Percentiles rank a stretch among this genome's conserved stretches.
Evolutionary conservation across 148 eudicot genomes (phyloP).

Genomic region (Vaccinium corymbosum): DNA sequence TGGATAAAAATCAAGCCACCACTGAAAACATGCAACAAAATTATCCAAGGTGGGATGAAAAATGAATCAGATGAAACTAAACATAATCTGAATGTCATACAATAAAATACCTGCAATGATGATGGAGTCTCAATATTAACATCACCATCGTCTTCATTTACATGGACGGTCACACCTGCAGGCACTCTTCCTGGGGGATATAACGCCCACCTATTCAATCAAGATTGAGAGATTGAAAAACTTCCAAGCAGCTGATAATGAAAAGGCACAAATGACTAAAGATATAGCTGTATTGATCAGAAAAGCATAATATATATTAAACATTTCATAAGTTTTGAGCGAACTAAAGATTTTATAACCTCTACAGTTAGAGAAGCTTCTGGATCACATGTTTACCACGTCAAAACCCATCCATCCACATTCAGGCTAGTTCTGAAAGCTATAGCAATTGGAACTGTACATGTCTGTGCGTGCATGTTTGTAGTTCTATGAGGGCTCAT

Average conservation of each 20-base stretch:
- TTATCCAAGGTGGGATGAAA: neutral
- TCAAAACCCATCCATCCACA: neutral
- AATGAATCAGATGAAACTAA: neutral
- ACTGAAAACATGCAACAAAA: constrained; percentile 39
- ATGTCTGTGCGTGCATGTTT: neutral
- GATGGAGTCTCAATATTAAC: constrained; percentile 86
- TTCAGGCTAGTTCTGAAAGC: neutral
- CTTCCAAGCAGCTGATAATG: neutral
- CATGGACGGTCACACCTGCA: constrained; percentile 91
- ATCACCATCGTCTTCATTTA: constrained; percentile 96
- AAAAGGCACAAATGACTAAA: neutral
- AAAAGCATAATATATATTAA: neutral
- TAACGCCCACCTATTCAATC: constrained; percentile 78
- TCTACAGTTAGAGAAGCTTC: neutral
- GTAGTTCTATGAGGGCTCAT: neutral
- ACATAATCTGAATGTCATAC: neutral
- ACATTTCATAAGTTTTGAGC: neutral
- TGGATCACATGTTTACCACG: neutral
- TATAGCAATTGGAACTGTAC: neutral
- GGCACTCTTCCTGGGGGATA: constrained; percentile 99
- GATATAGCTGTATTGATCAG: neutral
- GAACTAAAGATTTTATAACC: neutral
- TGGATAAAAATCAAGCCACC: constrained; percentile 99
- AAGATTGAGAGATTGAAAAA: constrained; percentile 12
- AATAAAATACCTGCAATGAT: constrained; percentile 72